Evolutionary conservation across 106 monocot genomes (phyloP).

Genomic region (Apostasia shenzhenica): DNA sequence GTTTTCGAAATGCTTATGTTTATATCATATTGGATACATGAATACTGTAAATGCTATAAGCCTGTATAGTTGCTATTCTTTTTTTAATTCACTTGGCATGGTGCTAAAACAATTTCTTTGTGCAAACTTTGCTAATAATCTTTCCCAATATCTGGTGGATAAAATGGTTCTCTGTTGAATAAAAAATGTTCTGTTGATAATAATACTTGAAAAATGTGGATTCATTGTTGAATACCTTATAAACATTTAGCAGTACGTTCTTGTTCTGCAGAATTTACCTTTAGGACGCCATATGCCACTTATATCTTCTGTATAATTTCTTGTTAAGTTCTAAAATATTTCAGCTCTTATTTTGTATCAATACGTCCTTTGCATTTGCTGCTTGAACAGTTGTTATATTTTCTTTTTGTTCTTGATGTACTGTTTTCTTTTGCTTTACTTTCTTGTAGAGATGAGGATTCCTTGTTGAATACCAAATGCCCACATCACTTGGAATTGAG

Average conservation of each 20-base stretch:
- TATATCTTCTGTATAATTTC: neutral
- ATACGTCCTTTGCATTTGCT: neutral
- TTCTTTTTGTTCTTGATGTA: neutral
- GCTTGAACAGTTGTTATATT: neutral
- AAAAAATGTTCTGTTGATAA: no score
- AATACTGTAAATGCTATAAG: no score
- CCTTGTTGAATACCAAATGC: constrained; percentile 74
- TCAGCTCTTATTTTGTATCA: neutral
- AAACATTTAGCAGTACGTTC: neutral
- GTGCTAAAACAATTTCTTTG: no score
- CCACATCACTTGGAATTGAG: constrained; percentile 76
- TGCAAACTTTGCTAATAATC: no score
- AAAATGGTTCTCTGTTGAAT: no score
- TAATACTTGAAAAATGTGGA: no score
- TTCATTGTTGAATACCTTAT: no score
- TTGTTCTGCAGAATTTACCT: neutral
- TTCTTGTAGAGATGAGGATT: constrained; percentile 77
- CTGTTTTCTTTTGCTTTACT: neutral
- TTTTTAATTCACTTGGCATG: no score
- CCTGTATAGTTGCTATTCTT: no score
- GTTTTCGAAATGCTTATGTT: no score
- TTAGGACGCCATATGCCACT: neutral
- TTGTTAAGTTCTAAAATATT: neutral
- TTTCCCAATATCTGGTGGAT: no score
- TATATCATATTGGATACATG: no score